A percentile compares a stretch with the other conserved stretches of the same genome.
Conservation (phyloP, 169 alveolate species). For the Eimeria falciformis region DNA sequence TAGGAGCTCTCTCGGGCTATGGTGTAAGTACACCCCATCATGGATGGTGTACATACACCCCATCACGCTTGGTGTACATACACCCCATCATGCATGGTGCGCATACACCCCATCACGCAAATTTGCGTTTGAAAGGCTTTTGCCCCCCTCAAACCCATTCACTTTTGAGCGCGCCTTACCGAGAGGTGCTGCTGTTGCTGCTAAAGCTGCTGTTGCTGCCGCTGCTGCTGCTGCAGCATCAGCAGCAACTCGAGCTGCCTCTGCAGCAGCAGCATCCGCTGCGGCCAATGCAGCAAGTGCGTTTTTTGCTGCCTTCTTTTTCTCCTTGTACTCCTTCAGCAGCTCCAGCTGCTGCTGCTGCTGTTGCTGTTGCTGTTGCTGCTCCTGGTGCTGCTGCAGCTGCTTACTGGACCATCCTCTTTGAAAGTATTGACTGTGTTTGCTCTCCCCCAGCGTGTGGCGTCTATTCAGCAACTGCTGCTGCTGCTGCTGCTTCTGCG, state of each 20-base stretch:
- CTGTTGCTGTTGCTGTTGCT: conserved; percentile 37
- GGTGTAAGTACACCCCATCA: no score
- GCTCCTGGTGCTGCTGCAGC: neutral
- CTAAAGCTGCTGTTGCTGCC: neutral
- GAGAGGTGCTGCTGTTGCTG: neutral
- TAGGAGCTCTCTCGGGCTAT: no score
- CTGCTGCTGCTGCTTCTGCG: neutral
- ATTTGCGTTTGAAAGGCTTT: no score
- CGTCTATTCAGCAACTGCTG: neutral
- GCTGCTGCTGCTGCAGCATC: neutral
- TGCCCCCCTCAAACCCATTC: no score
- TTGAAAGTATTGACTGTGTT: neutral
- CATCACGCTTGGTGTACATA: no score
- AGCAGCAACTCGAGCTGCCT: no score
- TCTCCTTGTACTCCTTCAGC: neutral
- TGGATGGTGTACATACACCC: no score
- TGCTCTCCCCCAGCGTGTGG: neutral
- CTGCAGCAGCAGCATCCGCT: neutral
- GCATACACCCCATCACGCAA: no score
- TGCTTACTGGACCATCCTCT: neutral
- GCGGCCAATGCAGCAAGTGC: no score
- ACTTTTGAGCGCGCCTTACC: no score
- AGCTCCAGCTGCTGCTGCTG: conserved; percentile 5
- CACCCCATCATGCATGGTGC: no score
- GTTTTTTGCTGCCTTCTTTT: no score